Base-by-base conservation (phyloP, 495 filamentous ascomycete genomes). In the Articulospora tetracladia region DNA sequence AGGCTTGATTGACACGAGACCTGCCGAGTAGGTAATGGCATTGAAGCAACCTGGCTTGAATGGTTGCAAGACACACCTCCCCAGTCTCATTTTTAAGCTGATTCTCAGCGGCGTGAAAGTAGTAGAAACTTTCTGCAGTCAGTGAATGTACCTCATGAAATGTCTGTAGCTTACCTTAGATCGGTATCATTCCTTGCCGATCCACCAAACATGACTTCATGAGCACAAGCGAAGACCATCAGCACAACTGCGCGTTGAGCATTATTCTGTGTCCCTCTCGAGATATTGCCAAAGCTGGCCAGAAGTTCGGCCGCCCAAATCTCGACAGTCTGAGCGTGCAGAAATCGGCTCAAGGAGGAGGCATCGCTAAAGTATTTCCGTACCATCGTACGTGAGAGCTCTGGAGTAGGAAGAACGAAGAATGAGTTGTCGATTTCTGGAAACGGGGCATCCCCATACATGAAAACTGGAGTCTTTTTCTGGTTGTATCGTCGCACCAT, bases 1-100 rank as follows among this genome's bases (percentile, higher is more conserved):
- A 72, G 56, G 71, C 73, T 47, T 76, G 72, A 48, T 76, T 74
- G 28, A 74, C 69, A 12, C 69, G 63, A 3, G 71, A 74, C 52
- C 70, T 67, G 12, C 68, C 60, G 10, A 76, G 62, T 22, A 76
- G 66, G 56, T 72, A 76, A 55, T 73, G 69, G 28, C 74, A 76
- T 55, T 71, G 73, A 17, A 66, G 65, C 7, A 76, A 57, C 10
- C 72, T 67, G 11, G 72, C 74, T 61, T 76, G 74, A 15, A 75
- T 68, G 53, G 68, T 74, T 7, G 68, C 61, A 15, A 76, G 53
- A 17, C 65, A 56, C 10, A 69, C 47, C 10, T 66, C 64, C 10
- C 74, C 72, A n/a, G 64, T 62, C 58, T 76, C 74, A 56, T 64
- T 65, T 0, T 66, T 57, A 7, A 76, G 58, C 52, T 70, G 70